Evolutionary conservation across 2,329 filamentous ascomycete species (phyloP).

Genomic region (Elsinoe perseae): DNA sequence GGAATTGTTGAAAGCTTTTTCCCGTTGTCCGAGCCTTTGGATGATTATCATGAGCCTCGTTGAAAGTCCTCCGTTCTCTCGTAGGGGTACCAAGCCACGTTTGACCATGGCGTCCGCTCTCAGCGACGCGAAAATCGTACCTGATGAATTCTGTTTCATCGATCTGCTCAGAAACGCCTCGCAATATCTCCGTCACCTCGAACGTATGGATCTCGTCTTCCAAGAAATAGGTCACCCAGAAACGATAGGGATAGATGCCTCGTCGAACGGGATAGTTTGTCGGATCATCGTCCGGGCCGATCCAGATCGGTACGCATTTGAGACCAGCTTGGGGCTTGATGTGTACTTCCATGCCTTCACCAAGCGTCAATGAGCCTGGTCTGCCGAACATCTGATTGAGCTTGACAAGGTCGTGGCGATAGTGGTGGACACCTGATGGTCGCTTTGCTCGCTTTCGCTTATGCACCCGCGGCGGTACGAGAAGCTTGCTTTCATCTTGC

Average conservation of each 20-base stretch:
- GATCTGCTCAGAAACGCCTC: not conserved
- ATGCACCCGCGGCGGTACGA: not conserved
- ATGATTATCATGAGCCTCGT: no score
- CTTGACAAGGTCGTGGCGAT: not conserved
- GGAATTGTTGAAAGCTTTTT: not conserved
- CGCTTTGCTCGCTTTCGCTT: not conserved
- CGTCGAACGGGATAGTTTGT: not conserved
- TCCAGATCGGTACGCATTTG: not conserved
- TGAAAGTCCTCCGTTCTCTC: not conserved
- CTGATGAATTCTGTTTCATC: not conserved
- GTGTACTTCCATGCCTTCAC: not conserved
- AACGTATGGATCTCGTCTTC: not conserved
- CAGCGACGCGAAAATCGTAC: not conserved
- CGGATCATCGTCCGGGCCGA: not conserved
- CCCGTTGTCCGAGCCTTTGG: not conserved
- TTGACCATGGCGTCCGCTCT: not conserved
- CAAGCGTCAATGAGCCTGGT: not conserved
- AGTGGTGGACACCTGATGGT: not conserved
- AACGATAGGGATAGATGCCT: not conserved
- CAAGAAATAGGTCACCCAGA: not conserved
- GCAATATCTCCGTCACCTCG: not conserved
- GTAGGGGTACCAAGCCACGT: not conserved
- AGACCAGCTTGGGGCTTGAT: not conserved
- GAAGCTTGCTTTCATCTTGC: not conserved
- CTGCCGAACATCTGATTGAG: not conserved